Evolutionary conservation across 2,329 filamentous ascomycete species (phyloP).

Genomic region (Colletotrichum coccodes): DNA sequence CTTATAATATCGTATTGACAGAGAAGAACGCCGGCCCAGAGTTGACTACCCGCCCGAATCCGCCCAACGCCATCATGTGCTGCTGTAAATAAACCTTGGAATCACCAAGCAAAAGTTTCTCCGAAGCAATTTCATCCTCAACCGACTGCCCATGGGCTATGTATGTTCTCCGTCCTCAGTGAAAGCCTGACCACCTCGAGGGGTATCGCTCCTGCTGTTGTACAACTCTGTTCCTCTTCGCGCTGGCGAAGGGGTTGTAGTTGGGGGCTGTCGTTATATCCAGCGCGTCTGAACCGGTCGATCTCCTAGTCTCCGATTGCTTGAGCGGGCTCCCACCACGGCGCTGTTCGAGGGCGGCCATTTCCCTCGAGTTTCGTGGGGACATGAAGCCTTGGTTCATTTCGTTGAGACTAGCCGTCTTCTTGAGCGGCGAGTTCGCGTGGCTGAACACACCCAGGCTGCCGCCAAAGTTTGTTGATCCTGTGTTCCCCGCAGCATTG

Average conservation of each 20-base stretch:
- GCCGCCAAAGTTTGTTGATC: conserved; percentile 65
- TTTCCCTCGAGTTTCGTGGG: conserved; percentile 69
- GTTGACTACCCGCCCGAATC: conserved; percentile 3
- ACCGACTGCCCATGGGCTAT: neutral
- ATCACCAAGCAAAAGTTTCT: neutral
- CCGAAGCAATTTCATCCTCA: conserved; percentile 4
- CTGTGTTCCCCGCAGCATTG: conserved; percentile 35
- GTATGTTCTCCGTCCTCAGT: conserved; percentile 20
- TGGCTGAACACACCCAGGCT: conserved; percentile 84
- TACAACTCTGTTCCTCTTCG: conserved; percentile 45
- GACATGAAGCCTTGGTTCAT: conserved; percentile 56
- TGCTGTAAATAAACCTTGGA: conserved; percentile 8
- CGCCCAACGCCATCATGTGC: conserved; percentile 28
- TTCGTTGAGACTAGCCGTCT: conserved; percentile 73
- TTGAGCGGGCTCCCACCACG: conserved; percentile 54
- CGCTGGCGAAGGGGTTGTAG: conserved; percentile 51
- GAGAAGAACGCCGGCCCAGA: conserved; percentile 12
- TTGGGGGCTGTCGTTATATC: conserved; percentile 28
- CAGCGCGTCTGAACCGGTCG: conserved; percentile 33
- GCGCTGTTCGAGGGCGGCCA: conserved; percentile 67
- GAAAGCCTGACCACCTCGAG: conserved; percentile 34
- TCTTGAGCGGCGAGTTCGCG: conserved; percentile 84
- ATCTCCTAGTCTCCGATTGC: conserved; percentile 41
- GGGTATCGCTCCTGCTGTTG: conserved; percentile 54
- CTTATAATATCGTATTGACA: neutral